Base-by-base conservation (phyloP, 2,329 filamentous ascomycete species). In the Trichophyton verrucosum region DNA sequence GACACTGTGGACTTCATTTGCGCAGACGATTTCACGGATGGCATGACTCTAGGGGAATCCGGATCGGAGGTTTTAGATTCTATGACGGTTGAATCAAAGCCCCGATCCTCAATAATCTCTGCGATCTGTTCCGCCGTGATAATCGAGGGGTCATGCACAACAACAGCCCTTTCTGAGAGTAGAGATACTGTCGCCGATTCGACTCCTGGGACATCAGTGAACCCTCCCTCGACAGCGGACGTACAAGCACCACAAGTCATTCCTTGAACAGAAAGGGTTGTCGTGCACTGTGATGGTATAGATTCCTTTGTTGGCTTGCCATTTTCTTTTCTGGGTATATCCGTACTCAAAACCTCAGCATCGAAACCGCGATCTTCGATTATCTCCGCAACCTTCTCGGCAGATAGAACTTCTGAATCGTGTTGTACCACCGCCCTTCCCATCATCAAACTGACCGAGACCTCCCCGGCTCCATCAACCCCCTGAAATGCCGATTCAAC, bases 361-460 rank as follows among this genome's bases (percentile, higher is more conserved):
- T 96, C 92, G 71, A 97, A 97, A 0, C 91, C 91, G 63, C 89
- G 83, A 72, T 95, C 91, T 68, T 96, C 90, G 65, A 96, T 94
- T 40, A 88, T 90, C 66, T 95, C 89, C 70, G 83, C 84, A 62
- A 97, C 82, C 66, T 86, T 77, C 42, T 91, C 87, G 62, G 90
- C 82, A 13, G 89, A 77, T 59, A 97, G 82, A 59, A 82, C 81
- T 60, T 81, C 77, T 1, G 89, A 84, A 73, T 97, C 87, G 75
- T 99, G 94, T 75, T 91, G 87, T 40, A 97, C 80, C 47, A 97
- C 91, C n/a, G 92, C 94, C 63, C 92, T 85, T 74, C 96, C 91
- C 85, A 96, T 95, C 61, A 96, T 88, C 68, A 99, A 78, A 72
- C 90, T 96, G 68, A 99, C 88, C 8, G 91, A 95, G 62, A 97